These are phyloP conservation scores for Ilex aquifolium DNA, from an alignment of 257 asterid species.

Conservation along the genomic window DNA sequence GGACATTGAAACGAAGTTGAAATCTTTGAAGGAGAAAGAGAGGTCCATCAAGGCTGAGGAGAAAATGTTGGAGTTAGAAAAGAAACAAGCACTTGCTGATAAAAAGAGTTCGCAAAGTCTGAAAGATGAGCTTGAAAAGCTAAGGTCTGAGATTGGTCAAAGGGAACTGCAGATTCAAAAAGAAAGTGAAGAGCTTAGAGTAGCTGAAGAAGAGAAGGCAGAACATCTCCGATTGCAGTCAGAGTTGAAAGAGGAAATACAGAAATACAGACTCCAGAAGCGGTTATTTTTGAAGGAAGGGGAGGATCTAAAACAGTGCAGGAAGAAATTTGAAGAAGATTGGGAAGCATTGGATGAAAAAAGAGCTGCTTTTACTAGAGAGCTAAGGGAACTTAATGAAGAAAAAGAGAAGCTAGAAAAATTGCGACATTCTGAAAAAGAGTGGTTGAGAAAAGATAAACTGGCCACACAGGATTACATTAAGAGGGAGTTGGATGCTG, in stretches of 20 bases:
- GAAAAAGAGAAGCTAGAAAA: neutral
- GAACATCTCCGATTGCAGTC: neutral
- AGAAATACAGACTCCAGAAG: constrained; percentile 1
- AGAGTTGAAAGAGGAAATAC: constrained; percentile 1
- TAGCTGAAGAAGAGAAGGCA: neutral
- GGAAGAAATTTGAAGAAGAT: neutral
- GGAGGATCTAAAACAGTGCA: neutral
- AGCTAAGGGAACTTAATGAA: neutral
- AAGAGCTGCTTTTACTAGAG: neutral
- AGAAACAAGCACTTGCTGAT: neutral
- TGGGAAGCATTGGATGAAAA: constrained; percentile 2
- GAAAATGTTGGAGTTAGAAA: neutral
- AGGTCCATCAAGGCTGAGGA: neutral
- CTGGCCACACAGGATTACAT: neutral
- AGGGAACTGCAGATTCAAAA: neutral
- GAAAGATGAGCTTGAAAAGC: constrained; percentile 1
- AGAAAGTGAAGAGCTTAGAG: neutral
- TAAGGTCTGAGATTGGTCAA: neutral
- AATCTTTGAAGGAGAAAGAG: neutral
- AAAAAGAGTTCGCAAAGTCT: neutral
- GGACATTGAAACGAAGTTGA: neutral
- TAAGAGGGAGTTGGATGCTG: neutral
- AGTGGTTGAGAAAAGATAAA: neutral
- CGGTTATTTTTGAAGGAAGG: neutral
- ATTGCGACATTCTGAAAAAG: neutral